Evolutionary conservation across 495 filamentous ascomycete genomes (phyloP).

Genomic region (Trichocladium antarcticum): DNA sequence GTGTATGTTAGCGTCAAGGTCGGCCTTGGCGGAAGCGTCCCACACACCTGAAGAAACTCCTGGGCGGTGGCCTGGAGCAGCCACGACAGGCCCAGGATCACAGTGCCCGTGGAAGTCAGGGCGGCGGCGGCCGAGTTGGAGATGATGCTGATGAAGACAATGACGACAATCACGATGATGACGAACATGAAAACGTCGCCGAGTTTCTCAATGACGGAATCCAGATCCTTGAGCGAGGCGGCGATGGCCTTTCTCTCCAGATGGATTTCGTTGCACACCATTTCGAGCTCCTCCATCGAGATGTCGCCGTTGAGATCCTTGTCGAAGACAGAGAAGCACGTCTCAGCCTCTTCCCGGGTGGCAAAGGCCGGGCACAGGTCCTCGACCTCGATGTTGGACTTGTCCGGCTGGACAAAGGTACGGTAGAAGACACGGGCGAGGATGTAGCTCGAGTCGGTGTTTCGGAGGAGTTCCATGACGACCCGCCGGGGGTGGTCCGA

Average conservation of each 20-base stretch:
- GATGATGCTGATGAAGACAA: conserved; percentile 82
- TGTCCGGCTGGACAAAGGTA: conserved; percentile 65
- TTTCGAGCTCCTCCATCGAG: conserved; percentile 88
- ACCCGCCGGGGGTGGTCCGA: conserved; percentile 81
- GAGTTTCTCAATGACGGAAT: conserved; percentile 87
- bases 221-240: conserved; percentile 85
- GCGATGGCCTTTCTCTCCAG: conserved; percentile 92
- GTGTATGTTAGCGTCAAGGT: neutral
- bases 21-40: neutral
- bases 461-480: conserved; percentile 61
- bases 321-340: conserved; percentile 88
- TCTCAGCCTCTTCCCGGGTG: conserved; percentile 79
- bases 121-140: conserved; percentile 77
- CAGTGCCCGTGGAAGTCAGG: conserved; percentile 75
- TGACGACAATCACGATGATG: conserved; percentile 61
- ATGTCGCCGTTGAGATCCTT: conserved; percentile 96
- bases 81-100: conserved; percentile 81
- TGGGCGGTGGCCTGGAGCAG: conserved; percentile 84
- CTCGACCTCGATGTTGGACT: conserved; percentile 61
- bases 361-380: conserved; percentile 74
- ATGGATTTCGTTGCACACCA: conserved; percentile 88
- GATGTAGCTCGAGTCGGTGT: conserved; percentile 67
- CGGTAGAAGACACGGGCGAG: conserved; percentile 86
- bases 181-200: conserved; percentile 82
- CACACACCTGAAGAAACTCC: conserved; percentile 56